Evolutionary conservation across 2,329 filamentous ascomycete genomes (phyloP).

Genomic region (Metarhizium album): DNA sequence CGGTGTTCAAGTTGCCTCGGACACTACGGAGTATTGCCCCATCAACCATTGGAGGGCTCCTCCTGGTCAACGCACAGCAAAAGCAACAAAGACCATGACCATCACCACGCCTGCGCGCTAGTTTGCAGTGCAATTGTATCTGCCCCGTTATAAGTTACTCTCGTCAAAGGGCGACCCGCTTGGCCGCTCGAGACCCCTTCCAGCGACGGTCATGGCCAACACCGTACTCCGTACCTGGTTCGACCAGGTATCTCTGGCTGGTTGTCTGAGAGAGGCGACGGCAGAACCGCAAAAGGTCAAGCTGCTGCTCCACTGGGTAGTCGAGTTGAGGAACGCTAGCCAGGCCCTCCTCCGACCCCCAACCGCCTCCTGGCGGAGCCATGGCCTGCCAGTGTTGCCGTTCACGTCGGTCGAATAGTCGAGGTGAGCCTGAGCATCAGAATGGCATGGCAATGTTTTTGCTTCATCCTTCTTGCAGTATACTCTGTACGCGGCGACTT

Average conservation of each 20-base stretch:
- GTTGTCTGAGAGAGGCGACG: neutral
- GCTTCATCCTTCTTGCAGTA: no score
- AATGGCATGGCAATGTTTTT: neutral
- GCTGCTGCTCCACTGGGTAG: neutral
- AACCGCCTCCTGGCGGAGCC: neutral
- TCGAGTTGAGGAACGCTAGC: neutral
- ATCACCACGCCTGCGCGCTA: neutral
- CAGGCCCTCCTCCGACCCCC: neutral
- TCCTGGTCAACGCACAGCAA: neutral
- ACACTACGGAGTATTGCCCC: neutral
- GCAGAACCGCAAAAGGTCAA: neutral
- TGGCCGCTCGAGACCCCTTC: constrained; percentile 2
- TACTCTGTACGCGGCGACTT: no score
- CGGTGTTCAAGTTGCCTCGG: neutral
- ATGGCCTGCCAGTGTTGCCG: neutral
- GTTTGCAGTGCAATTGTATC: constrained; percentile 1
- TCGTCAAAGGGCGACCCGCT: constrained; percentile 4
- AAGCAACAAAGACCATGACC: neutral
- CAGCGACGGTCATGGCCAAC: constrained; percentile 1
- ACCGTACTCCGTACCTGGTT: neutral
- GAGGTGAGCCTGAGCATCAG: neutral
- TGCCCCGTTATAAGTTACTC: constrained; percentile 2
- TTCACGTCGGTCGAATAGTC: neutral
- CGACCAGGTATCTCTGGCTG: neutral
- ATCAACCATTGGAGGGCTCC: neutral